Conservation (phyloP, 805 yeast species). For the Kluyveromyces wickerhamii region DNA sequence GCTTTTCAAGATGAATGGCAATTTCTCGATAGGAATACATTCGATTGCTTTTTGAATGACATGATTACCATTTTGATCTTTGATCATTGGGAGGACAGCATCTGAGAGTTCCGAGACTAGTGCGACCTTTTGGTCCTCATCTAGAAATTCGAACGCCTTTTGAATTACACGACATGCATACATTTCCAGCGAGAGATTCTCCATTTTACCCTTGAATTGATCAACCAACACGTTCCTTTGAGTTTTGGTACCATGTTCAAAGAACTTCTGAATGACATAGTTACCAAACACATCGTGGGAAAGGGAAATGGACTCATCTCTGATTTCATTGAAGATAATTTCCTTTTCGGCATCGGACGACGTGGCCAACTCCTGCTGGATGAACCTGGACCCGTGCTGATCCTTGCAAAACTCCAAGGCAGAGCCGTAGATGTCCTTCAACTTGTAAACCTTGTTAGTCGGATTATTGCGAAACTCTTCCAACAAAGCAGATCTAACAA, state of each 20-base stretch:
- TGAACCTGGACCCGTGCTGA: constrained; percentile 95
- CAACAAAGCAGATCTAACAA: constrained; percentile 66
- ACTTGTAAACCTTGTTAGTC: constrained; percentile 45
- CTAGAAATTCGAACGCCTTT: constrained; percentile 73
- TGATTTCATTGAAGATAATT: constrained; percentile 73
- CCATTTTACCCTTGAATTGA: constrained; percentile 51
- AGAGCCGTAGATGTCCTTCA: constrained; percentile 75
- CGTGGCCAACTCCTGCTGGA: constrained; percentile 74
- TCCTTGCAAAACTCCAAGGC: constrained; percentile 89
- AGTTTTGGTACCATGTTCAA: constrained; percentile 68
- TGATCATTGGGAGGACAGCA: constrained; percentile 59
- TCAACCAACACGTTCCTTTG: constrained; percentile 65
- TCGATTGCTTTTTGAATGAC: constrained; percentile 95
- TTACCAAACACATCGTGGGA: constrained; percentile 98
- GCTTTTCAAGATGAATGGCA: constrained; percentile 66
- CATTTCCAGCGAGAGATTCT: constrained; percentile 81
- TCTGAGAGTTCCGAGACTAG: constrained; percentile 65
- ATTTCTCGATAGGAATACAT: constrained; percentile 59
- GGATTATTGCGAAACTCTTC: constrained; percentile 72
- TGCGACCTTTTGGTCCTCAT: constrained; percentile 52
- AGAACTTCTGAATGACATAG: constrained; percentile 89
- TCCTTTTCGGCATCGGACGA: constrained; percentile 68
- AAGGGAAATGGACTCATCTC: constrained; percentile 63
- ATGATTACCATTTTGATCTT: constrained; percentile 97
- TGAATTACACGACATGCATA: constrained; percentile 98